Conservation (phyloP, 2,329 filamentous ascomycete species). For the Phaeoacremonium minimum region DNA sequence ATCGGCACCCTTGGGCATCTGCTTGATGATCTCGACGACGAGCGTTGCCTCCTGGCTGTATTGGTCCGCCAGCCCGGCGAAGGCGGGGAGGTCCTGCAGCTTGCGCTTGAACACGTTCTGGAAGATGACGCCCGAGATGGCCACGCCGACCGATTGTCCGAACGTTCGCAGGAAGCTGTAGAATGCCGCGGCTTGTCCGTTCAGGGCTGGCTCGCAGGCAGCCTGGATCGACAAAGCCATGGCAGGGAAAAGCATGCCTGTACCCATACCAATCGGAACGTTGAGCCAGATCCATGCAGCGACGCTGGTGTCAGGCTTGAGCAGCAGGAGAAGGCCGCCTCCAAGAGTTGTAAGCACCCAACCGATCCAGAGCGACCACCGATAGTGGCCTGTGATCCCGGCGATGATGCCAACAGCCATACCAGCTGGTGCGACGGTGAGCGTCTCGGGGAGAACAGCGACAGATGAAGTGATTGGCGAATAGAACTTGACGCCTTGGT, state of each 20-base stretch:
- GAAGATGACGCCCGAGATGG: conserved; percentile 64
- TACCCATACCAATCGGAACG: conserved; percentile 54
- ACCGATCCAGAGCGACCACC: conserved; percentile 56
- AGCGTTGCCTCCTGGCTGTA: conserved; percentile 55
- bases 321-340: conserved; percentile 47
- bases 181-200: conserved; percentile 57
- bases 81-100: conserved; percentile 39
- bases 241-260: conserved; percentile 62
- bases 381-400: conserved; percentile 52
- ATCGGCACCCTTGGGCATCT: conserved; percentile 31
- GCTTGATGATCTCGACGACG: conserved; percentile 53
- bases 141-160: conserved; percentile 62
- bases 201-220: conserved; percentile 36
- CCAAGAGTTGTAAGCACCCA: conserved; percentile 58
- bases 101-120: conserved; percentile 58
- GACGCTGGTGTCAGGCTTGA: conserved; percentile 42
- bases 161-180: conserved; percentile 64
- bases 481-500: conserved; percentile 48
- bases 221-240: conserved; percentile 62
- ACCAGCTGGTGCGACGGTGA: conserved; percentile 59
- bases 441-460: conserved; percentile 53
- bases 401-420: conserved; percentile 51
- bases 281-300: conserved; percentile 57
- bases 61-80: conserved; percentile 33
- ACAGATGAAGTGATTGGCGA: conserved; percentile 50